Conservation (phyloP, 2,329 filamentous ascomycete species). For the Monilinia laxa region DNA sequence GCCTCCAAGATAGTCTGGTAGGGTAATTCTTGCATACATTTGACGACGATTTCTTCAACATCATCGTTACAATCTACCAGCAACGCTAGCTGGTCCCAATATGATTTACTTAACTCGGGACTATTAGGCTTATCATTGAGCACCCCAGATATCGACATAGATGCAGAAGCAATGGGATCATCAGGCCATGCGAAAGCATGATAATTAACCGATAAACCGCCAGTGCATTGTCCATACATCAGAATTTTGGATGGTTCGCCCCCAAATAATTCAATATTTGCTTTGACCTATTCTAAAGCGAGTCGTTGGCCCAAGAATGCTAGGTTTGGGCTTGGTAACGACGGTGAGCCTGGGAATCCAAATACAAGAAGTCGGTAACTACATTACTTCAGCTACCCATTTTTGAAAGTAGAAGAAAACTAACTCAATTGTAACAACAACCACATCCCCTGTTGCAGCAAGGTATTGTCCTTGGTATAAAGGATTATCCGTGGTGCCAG, state of each 20-base stretch:
- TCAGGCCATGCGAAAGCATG: conserved; percentile 18
- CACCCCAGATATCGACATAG: conserved; percentile 33
- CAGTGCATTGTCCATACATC: conserved; percentile 43
- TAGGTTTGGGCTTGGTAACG: not conserved
- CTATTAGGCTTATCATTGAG: conserved; percentile 28
- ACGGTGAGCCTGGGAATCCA: conserved; percentile 43
- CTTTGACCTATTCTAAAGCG: conserved; percentile 10
- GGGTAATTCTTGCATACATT: conserved; percentile 6
- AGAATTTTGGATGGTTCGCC: conserved; percentile 29
- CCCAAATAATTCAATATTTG: conserved; percentile 34
- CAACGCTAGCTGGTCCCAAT: not conserved
- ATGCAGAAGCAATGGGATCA: conserved; percentile 31
- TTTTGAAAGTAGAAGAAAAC: not conserved
- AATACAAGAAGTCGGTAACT: conserved; percentile 19
- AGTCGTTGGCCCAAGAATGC: conserved; percentile 17
- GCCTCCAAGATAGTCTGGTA: not conserved
- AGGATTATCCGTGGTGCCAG: conserved; percentile 43
- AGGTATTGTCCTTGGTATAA: conserved; percentile 15
- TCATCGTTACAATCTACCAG: not conserved
- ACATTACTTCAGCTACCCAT: not conserved
- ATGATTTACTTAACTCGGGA: conserved; percentile 3
- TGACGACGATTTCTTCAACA: not conserved
- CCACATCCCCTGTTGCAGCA: conserved; percentile 2
- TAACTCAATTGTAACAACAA: conserved; percentile 17
- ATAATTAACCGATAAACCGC: conserved; percentile 37